These are phyloP conservation scores for Kluyveromyces wickerhamii DNA, from an alignment of 805 yeast species.

Conservation along the genomic window DNA sequence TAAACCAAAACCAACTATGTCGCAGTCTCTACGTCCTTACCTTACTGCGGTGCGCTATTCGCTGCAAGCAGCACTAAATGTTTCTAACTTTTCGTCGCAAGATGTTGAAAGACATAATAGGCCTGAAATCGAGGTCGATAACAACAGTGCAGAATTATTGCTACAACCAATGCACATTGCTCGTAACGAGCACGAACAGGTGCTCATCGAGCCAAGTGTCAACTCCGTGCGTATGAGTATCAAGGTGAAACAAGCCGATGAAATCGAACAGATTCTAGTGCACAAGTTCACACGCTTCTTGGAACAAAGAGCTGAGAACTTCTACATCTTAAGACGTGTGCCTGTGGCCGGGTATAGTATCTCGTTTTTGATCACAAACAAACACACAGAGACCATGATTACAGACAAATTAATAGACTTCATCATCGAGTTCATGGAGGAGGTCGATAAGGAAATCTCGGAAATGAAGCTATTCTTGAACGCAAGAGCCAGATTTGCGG, in stretches of 20 bases:
- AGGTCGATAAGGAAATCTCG: conserved; percentile 95
- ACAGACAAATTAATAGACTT: conserved; percentile 93
- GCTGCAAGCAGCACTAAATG: conserved; percentile 84
- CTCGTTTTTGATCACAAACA: conserved; percentile 85
- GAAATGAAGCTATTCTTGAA: conserved; percentile 96
- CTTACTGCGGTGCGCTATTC: conserved; percentile 89
- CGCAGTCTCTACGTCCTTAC: conserved; percentile 95
- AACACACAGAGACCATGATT: conserved; percentile 92
- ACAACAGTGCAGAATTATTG: conserved; percentile 73
- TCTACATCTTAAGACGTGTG: conserved; percentile 81
- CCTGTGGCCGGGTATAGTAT: conserved; percentile 91
- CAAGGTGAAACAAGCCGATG: conserved; percentile 95
- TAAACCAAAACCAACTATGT: too few relatives aligned
- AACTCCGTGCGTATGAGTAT: conserved; percentile 88
- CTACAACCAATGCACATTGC: conserved; percentile 85
- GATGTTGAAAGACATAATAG: conserved; percentile 94
- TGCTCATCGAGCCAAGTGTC: conserved; percentile 87
- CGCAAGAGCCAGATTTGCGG: conserved; percentile 96
- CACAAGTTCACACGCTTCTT: conserved; percentile 91
- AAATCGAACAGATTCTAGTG: conserved; percentile 88
- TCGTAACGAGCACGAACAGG: conserved; percentile 88
- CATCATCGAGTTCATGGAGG: conserved; percentile 97
- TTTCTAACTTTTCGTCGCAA: conserved; percentile 92
- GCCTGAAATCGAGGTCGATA: conserved; percentile 85
- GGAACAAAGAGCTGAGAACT: conserved; percentile 92